A percentile compares a stretch with the other conserved stretches of the same genome.
Evolutionary conservation across 805 yeast genomes (phyloP).

Genomic region (Peterozyma xylosa): DNA sequence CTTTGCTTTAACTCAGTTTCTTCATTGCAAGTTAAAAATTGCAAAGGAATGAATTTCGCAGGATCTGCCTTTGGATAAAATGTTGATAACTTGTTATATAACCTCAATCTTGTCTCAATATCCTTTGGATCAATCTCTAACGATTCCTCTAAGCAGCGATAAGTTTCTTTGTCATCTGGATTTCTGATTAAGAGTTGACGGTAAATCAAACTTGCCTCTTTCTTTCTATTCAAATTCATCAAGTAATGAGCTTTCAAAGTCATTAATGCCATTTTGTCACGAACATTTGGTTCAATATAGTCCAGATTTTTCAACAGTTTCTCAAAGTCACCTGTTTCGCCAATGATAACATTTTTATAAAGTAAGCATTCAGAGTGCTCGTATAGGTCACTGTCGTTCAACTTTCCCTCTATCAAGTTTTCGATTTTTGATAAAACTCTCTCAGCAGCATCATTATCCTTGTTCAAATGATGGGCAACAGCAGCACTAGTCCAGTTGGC

Average conservation of each 20-base stretch:
- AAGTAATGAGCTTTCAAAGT: slow-evolving; percentile 65
- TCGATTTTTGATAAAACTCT: slow-evolving; percentile 72
- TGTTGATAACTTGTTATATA: slow-evolving; percentile 57
- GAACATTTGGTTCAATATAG: slow-evolving; percentile 30
- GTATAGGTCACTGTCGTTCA: slow-evolving; percentile 56
- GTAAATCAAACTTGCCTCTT: slow-evolving; percentile 63
- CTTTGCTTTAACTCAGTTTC: slow-evolving; percentile 36
- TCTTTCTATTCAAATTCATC: slow-evolving; percentile 42
- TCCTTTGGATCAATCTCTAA: slow-evolving; percentile 43
- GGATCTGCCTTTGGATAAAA: slow-evolving; percentile 84
- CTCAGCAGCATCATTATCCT: slow-evolving; percentile 61
- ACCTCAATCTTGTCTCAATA: slow-evolving; percentile 39
- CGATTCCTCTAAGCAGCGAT: slow-evolving; percentile 56
- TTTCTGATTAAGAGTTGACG: slow-evolving; percentile 73
- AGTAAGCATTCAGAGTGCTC: slow-evolving; percentile 80
- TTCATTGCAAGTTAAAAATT: slow-evolving; percentile 49
- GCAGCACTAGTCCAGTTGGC: slow-evolving; percentile 90
- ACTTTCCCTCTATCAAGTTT: slow-evolving; percentile 58
- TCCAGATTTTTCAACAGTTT: slow-evolving; percentile 57
- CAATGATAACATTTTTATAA: slow-evolving; percentile 62
- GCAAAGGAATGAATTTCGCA: slow-evolving; percentile 69
- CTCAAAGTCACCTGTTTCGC: slow-evolving; percentile 52
- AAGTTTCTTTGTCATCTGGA: slow-evolving; percentile 71
- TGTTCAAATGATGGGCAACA: slow-evolving; percentile 72
- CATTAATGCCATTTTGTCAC: slow-evolving; percentile 52